These are phyloP conservation scores for Metschnikowia bowlesiae DNA, from an alignment of 805 yeast genomes.

Conservation along the genomic window DNA sequence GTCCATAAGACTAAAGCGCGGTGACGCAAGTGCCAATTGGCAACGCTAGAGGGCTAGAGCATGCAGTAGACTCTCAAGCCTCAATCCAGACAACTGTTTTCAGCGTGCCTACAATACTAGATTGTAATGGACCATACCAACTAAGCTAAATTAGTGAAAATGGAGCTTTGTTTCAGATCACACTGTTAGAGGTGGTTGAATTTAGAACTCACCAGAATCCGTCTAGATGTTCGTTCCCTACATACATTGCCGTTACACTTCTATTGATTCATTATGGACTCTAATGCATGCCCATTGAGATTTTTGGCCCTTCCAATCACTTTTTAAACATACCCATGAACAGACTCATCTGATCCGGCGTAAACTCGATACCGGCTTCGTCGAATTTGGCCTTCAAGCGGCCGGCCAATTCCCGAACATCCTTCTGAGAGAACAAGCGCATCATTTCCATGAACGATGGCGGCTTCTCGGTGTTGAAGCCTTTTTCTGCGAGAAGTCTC, in stretches of 20 bases:
- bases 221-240: background rate
- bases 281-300: background rate
- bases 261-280: background rate
- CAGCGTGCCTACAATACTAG: no score
- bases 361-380: conserved; percentile 26
- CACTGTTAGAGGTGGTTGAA: no score
- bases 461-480: conserved; percentile 27
- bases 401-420: conserved; percentile 26
- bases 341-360: conserved; percentile 30
- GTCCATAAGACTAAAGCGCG: background rate
- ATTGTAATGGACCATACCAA: no score
- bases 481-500: conserved; percentile 26
- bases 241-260: background rate
- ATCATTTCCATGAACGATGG: conserved; percentile 36
- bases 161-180: no score
- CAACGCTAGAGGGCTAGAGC: background rate
- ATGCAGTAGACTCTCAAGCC: no score
- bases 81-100: no score
- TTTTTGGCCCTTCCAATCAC: background rate
- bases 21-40: background rate
- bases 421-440: conserved; percentile 33
- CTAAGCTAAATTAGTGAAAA: no score
- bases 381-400: conserved; percentile 30
- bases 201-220: background rate
- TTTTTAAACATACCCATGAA: conserved; percentile 23